Conservation (phyloP, 1,284 basidiomycete genomes). For the Rhodotorula sp. region DNA sequence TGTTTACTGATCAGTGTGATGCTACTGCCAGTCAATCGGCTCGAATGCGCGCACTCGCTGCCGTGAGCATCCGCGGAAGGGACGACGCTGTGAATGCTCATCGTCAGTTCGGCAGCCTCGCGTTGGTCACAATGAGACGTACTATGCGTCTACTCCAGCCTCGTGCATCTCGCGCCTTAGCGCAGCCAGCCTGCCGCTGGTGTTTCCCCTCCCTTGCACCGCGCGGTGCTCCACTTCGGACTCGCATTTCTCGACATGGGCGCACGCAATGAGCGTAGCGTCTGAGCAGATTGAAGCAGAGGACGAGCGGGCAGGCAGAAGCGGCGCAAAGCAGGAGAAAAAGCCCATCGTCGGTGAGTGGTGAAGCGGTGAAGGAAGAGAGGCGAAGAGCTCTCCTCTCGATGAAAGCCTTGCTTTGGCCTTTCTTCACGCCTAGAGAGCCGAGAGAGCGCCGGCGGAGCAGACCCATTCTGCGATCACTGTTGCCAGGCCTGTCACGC, state of each 20-base stretch:
- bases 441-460: no score
- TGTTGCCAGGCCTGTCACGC: no score
- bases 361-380: no score
- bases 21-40: neutral
- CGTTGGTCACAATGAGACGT: slow-evolving; percentile 49
- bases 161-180: slow-evolving; percentile 93
- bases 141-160: slow-evolving; percentile 85
- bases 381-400: no score
- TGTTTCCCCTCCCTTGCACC: neutral
- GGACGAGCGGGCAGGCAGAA: neutral
- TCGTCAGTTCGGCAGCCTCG: neutral
- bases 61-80: slow-evolving; percentile 62
- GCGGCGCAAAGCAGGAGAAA: neutral
- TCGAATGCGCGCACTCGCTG: slow-evolving; percentile 67
- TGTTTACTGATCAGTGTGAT: neutral
- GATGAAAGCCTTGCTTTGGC: no score
- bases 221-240: neutral
- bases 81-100: slow-evolving; percentile 44
- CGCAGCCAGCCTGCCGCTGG: slow-evolving; percentile 56
- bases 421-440: no score
- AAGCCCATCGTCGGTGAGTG: neutral
- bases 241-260: neutral
- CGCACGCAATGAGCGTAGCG: neutral
- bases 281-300: neutral
- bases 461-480: no score